Conservation (phyloP, 306 rosid species). For the Lathyrus oleraceus region DNA sequence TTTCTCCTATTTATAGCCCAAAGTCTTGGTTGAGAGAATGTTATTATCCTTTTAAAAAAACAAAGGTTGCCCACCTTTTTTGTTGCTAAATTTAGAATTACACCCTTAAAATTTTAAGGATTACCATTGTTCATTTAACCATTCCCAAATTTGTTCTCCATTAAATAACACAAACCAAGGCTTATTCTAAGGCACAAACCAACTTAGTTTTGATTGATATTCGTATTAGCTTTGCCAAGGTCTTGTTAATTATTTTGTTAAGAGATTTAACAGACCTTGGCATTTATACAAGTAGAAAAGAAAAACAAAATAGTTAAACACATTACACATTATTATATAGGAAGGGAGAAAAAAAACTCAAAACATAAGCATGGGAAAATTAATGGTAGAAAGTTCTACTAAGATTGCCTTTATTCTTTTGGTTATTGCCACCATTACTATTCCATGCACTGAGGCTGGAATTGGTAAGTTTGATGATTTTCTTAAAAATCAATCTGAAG, state of each 20-base stretch:
- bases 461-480: conserved; percentile 30
- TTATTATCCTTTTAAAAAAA: not conserved
- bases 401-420: conserved; percentile 2
- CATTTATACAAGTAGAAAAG: not conserved
- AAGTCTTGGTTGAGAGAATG: not conserved
- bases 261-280: conserved; percentile 23
- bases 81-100: conserved; percentile 38
- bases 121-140: conserved; percentile 40
- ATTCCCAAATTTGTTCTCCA: not conserved
- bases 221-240: conserved; percentile 1
- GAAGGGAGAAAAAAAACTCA: not conserved
- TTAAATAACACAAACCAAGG: not conserved
- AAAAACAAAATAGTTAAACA: not conserved
- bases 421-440: not conserved
- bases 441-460: conserved; percentile 38
- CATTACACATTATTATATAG: not conserved
- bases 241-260: not conserved
- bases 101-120: not conserved
- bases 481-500: not conserved
- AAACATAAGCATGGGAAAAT: conserved; percentile 3
- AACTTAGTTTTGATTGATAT: not conserved
- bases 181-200: not conserved
- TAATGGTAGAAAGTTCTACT: conserved; percentile 1
- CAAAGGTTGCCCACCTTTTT: conserved; percentile 34
- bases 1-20: not conserved